These are phyloP conservation scores for Verticillium albo-atrum DNA, from an alignment of 2,329 filamentous ascomycete genomes.

Conservation along the genomic window DNA sequence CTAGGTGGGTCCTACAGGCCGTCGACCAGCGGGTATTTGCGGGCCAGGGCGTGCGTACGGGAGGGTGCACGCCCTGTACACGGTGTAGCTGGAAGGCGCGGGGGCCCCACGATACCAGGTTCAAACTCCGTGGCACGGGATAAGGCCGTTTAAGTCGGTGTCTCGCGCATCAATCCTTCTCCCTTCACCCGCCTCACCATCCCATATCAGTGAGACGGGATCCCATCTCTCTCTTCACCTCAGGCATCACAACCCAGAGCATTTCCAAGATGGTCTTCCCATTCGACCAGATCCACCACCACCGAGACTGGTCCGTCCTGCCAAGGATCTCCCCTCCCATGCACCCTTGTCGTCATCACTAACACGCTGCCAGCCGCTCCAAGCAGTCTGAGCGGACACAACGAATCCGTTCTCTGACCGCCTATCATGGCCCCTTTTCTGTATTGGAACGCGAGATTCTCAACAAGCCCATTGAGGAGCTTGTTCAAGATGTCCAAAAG, in stretches of 20 bases:
- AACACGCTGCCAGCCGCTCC: constrained; percentile 51
- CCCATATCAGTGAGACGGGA: constrained; percentile 6
- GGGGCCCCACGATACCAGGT: constrained; percentile 9
- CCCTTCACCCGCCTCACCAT: constrained; percentile 1
- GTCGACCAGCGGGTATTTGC: constrained; percentile 8
- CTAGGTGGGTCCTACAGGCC: not conserved
- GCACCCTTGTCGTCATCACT: constrained; percentile 14
- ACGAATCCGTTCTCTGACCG: constrained; percentile 62
- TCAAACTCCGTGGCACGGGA: not conserved
- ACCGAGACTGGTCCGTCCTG: constrained; percentile 60
- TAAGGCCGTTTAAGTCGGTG: not conserved
- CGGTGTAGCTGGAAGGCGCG: not conserved
- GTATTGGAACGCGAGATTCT: constrained; percentile 62
- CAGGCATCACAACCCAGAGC: not conserved
- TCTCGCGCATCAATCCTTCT: not conserved
- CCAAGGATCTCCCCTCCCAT: constrained; percentile 2
- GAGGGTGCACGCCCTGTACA: not conserved
- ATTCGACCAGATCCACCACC: constrained; percentile 65
- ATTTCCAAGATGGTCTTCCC: constrained; percentile 9
- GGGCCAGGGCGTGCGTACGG: constrained; percentile 8
- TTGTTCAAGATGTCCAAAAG: constrained; percentile 76
- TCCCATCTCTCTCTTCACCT: constrained; percentile 1
- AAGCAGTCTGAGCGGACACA: constrained; percentile 74
- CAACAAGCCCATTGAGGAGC: constrained; percentile 67
- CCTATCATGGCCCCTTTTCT: constrained; percentile 64